phyloP scores from a whole-genome alignment of 2,329 filamentous ascomycete genomes.

The Penicillium sp. region DNA sequence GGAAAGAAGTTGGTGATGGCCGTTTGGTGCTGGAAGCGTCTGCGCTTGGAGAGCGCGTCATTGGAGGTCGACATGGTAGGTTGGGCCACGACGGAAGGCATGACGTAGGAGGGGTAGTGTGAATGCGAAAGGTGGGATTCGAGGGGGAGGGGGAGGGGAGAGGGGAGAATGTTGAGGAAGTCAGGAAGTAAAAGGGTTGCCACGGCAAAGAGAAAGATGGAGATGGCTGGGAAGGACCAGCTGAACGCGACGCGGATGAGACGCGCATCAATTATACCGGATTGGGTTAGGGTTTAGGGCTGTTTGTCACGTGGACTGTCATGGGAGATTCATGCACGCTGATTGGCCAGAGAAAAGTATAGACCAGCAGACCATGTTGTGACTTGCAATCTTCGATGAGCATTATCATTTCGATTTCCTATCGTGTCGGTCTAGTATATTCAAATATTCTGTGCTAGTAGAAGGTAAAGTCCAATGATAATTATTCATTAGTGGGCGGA shows the following conservation, averaged over 20 bases:
- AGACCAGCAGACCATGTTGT: background rate
- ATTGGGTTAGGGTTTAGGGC: slow-evolving; percentile 19
- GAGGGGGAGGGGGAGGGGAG: slow-evolving; percentile 4
- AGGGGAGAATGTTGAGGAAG: background rate
- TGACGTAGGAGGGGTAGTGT: slow-evolving; percentile 7
- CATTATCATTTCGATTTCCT: too few relatives aligned
- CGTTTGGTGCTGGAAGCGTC: slow-evolving; percentile 52
- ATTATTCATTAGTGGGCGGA: too few relatives aligned
- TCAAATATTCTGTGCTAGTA: too few relatives aligned
- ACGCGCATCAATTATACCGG: slow-evolving; percentile 8
- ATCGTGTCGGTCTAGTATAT: too few relatives aligned
- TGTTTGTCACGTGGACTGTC: background rate
- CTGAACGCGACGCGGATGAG: slow-evolving; percentile 14
- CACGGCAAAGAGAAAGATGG: background rate
- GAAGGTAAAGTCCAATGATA: too few relatives aligned
- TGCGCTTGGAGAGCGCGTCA: slow-evolving; percentile 43
- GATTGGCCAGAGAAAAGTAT: background rate
- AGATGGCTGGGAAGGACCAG: slow-evolving; percentile 15
- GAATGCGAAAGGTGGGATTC: too few relatives aligned
- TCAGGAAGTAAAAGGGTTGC: background rate
- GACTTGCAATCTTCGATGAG: too few relatives aligned
- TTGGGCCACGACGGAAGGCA: slow-evolving; percentile 19
- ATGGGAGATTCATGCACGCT: background rate
- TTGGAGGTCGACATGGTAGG: slow-evolving; percentile 15
- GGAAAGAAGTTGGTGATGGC: slow-evolving; percentile 47